These are phyloP conservation scores for Murraya koenigii DNA, from an alignment of 345 rosid genomes.

Conservation along the genomic window DNA sequence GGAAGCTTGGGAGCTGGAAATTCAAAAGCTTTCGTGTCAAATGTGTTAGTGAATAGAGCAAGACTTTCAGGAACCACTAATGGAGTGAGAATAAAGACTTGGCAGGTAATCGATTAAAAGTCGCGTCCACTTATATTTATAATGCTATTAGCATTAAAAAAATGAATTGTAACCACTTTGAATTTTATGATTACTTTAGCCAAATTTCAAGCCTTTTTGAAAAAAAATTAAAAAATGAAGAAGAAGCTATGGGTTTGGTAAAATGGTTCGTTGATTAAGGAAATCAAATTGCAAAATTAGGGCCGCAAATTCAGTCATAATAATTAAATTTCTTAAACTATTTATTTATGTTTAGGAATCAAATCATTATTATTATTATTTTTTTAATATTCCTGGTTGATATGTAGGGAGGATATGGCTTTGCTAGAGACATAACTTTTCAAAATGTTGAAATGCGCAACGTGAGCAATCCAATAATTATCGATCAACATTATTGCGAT, in stretches of 20 bases:
- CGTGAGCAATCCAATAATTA: conserved; percentile 77
- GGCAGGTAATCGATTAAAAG: conserved; percentile 59
- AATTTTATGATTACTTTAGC: not conserved
- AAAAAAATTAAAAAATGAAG: not conserved
- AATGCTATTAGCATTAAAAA: not conserved
- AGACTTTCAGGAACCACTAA: conserved; percentile 67
- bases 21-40: conserved; percentile 65
- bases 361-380: not conserved
- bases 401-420: conserved; percentile 79
- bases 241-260: not conserved
- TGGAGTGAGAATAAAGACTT: conserved; percentile 89
- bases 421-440: conserved; percentile 61
- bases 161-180: not conserved
- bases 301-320: conserved; percentile 9
- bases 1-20: conserved; percentile 81
- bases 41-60: conserved; percentile 63
- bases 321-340: not conserved
- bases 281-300: not conserved
- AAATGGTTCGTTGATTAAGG: not conserved
- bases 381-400: not conserved
- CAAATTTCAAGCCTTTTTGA: not conserved
- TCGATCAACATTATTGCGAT: conserved; percentile 85
- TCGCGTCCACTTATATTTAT: not conserved
- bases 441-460: conserved; percentile 59
- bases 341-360: not conserved